A percentile compares a stretch with the other conserved stretches of the same genome.
Conservation (phyloP, 73 alveolate species). For the Paramecium pentaurelia region DNA sequence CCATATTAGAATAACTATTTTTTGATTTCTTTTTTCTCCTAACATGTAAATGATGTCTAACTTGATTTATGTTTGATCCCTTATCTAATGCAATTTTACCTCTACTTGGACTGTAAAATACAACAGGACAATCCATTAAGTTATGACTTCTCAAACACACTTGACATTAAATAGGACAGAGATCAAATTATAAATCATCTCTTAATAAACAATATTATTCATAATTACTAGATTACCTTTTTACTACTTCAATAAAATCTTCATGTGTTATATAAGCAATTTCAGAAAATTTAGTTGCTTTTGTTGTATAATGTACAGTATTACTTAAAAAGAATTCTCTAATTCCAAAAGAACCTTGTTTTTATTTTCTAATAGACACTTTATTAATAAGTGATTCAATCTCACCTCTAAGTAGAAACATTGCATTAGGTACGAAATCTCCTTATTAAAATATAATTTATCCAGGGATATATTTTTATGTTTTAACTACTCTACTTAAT, state of each 20-base stretch:
- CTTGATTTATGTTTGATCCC: too few species aligned
- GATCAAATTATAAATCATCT: neutral
- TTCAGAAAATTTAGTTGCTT: conserved; percentile 1
- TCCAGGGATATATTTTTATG: neutral
- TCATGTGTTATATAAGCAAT: neutral
- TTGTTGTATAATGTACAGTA: neutral
- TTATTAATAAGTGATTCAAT: neutral
- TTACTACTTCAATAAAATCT: neutral
- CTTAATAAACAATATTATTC: neutral
- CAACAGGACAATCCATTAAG: neutral
- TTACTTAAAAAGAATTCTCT: neutral
- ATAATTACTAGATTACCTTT: neutral
- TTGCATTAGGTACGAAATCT: neutral
- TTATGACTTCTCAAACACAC: neutral
- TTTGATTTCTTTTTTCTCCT: too few species aligned
- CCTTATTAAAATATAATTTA: neutral
- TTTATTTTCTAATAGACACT: neutral
- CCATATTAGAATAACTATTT: too few species aligned
- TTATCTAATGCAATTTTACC: neutral
- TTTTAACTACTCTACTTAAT: neutral
- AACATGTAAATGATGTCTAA: too few species aligned
- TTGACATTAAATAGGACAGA: neutral
- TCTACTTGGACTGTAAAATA: neutral
- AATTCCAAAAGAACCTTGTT: neutral
- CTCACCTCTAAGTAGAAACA: neutral